Base-by-base conservation (phyloP, 306 rosid genomes). In the Cyclanthera cordifolia region DNA sequence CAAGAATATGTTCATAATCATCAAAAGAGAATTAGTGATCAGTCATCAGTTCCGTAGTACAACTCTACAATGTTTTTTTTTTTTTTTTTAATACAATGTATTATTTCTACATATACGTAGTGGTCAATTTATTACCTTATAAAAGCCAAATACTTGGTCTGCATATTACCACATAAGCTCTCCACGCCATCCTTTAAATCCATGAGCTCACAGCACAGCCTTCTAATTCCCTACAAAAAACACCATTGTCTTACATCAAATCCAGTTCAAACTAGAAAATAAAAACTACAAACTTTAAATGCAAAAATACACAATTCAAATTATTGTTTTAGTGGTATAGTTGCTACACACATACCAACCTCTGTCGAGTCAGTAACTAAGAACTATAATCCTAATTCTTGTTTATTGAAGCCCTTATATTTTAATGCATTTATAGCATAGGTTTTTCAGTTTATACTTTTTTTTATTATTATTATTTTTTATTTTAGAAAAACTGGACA, bases 121-220 rank as follows among this genome's bases (percentile, higher is more conserved):
- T 72, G 64, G 46, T 32, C 17, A 45, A 11, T 71, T 49, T 56
- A 2, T 71, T 77, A 89, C 99, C 99, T 90, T 76, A 93, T 70
- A 81, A 93, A 93, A 74, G 99, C 95, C 83, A 90, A 78, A 84
- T 82, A 87, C 84, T 93, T 93, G 0, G 95, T 74, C 69, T 80
- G 88, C 96, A 81, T 90, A 81, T 93, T 83, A 65, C 99, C 96
- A 83, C 96, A 76, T 78, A 93, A 83, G 74, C 87, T 93, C 87
- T 93, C 96, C 79, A 93, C 96, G 3, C 90, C 86, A 82, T 93
- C 99, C 87, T 90, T 90, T 68, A 93, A 81, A 82, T 90, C 94
- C 77, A 93, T 72, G 43, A 93, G 96, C 82, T 93, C 96, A 65
- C 95, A 90, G 72, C 96, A 93, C 74, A 93, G 91, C 81, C 84